Evolutionary conservation across 108 stramenopile genomes (phyloP).

Genomic region (Skeletonema grethae): DNA sequence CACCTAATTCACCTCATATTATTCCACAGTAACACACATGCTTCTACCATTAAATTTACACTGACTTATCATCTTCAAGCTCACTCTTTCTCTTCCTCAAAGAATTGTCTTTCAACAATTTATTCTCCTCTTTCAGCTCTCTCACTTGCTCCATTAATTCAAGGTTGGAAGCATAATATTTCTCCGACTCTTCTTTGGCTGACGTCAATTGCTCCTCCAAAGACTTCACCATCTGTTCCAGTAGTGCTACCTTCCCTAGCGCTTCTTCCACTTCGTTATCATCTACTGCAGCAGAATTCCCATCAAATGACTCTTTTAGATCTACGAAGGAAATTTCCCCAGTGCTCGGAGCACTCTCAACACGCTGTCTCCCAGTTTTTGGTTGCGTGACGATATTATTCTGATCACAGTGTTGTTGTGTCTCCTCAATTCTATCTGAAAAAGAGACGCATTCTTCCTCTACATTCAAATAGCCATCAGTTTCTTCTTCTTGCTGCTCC

Average conservation of each 20-base stretch:
- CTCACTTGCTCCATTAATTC: conserved; percentile 61
- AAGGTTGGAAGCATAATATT: conserved; percentile 45
- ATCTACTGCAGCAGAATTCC: background rate
- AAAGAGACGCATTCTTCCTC: conserved; percentile 7
- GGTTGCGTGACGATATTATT: background rate
- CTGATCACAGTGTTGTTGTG: background rate
- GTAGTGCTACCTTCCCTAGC: conserved; percentile 37
- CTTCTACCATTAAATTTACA: background rate
- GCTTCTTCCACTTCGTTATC: conserved; percentile 22
- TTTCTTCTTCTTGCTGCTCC: background rate
- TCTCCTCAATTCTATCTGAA: background rate
- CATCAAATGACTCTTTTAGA: conserved; percentile 4
- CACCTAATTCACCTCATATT: background rate
- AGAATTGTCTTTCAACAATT: conserved; percentile 40
- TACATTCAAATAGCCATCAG: conserved; percentile 5
- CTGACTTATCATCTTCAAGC: background rate
- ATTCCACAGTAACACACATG: background rate
- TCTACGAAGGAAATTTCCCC: conserved; percentile 26
- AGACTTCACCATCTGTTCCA: conserved; percentile 49
- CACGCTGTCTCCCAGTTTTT: background rate
- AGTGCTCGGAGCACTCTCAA: background rate
- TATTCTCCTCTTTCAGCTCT: conserved; percentile 52
- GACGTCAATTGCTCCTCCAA: conserved; percentile 49
- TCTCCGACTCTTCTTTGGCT: conserved; percentile 51
- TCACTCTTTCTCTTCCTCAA: background rate